These are phyloP conservation scores for Porogramme epimiltina DNA, from an alignment of 1,284 basidiomycete genomes.

Conservation along the genomic window DNA sequence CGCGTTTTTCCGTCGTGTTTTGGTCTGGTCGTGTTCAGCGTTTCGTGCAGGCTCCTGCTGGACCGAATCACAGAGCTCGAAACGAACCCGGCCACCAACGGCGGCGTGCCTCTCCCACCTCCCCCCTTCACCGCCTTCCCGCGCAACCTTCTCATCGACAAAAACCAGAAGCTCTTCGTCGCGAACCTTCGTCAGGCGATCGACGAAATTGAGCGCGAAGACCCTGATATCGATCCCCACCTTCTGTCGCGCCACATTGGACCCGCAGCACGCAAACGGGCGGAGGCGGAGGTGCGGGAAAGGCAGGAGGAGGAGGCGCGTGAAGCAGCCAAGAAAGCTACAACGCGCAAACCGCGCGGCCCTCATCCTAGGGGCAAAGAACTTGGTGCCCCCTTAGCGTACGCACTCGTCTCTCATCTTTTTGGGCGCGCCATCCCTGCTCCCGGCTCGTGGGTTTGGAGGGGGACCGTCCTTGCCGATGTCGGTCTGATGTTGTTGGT, in stretches of 20 bases:
- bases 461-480: slow-evolving; percentile 19
- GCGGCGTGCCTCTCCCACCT: slow-evolving; percentile 20
- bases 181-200: slow-evolving; percentile 49
- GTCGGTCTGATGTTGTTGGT: slow-evolving; percentile 44
- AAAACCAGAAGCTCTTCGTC: slow-evolving; percentile 39
- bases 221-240: slow-evolving; percentile 46
- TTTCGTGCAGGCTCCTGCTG: slow-evolving; percentile 45
- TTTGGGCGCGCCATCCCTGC: slow-evolving; percentile 15
- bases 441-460: slow-evolving; percentile 12
- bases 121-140: slow-evolving; percentile 46
- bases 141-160: slow-evolving; percentile 42
- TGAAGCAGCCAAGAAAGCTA: slow-evolving; percentile 34
- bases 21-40: background rate
- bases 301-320: slow-evolving; percentile 45
- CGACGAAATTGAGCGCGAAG: slow-evolving; percentile 49
- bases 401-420: slow-evolving; percentile 21
- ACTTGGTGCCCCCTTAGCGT: slow-evolving; percentile 27
- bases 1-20: slow-evolving; percentile 5
- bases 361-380: slow-evolving; percentile 38
- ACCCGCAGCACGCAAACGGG: slow-evolving; percentile 44
- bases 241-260: slow-evolving; percentile 48
- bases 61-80: slow-evolving; percentile 65
- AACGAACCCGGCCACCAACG: slow-evolving; percentile 29
- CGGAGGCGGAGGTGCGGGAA: slow-evolving; percentile 43
- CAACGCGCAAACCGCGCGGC: slow-evolving; percentile 27